Conservation (phyloP, 2,329 filamentous ascomycete genomes). For the Beauveria medogensis region DNA sequence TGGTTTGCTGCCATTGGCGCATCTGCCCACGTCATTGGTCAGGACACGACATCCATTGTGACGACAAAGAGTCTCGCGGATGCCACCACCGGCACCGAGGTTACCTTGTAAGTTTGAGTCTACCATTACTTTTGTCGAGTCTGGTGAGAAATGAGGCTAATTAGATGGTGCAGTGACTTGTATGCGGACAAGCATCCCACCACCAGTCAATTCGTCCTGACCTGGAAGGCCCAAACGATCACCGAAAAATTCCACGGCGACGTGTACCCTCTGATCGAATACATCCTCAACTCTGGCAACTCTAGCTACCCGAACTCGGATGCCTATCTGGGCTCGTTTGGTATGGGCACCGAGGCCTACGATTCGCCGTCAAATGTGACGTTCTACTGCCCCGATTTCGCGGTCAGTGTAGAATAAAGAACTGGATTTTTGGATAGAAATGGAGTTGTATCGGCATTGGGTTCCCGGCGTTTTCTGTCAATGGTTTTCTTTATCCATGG, state of each 20-base stretch:
- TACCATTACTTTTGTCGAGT: background rate
- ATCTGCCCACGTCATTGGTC: conserved; percentile 40
- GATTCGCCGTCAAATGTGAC: conserved; percentile 36
- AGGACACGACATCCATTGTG: conserved; percentile 20
- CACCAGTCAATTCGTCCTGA: conserved; percentile 36
- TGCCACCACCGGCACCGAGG: conserved; percentile 24
- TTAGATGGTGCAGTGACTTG: conserved; percentile 25
- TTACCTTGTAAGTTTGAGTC: conserved; percentile 27
- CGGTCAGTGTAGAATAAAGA: conserved; percentile 25
- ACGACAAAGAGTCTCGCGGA: conserved; percentile 25
- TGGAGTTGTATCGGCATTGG: conserved; percentile 11
- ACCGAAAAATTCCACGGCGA: conserved; percentile 38
- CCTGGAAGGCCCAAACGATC: conserved; percentile 35
- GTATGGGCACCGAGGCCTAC: conserved; percentile 44
- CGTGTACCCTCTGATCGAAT: conserved; percentile 35
- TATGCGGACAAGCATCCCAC: conserved; percentile 31
- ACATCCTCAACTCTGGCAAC: conserved; percentile 27
- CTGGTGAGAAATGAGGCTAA: conserved; percentile 4
- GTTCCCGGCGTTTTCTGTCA: conserved; percentile 7
- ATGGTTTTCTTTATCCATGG: background rate
- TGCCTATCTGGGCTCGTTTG: conserved; percentile 44
- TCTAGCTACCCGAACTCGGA: conserved; percentile 27
- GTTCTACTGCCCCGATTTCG: conserved; percentile 34
- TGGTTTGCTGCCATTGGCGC: conserved; percentile 43
- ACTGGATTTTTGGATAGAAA: conserved; percentile 9